A percentile compares a stretch with the other conserved stretches of the same genome.
Conservation (phyloP, 768 basidiomycete species). For the Psilocybe subaeruginosa region DNA sequence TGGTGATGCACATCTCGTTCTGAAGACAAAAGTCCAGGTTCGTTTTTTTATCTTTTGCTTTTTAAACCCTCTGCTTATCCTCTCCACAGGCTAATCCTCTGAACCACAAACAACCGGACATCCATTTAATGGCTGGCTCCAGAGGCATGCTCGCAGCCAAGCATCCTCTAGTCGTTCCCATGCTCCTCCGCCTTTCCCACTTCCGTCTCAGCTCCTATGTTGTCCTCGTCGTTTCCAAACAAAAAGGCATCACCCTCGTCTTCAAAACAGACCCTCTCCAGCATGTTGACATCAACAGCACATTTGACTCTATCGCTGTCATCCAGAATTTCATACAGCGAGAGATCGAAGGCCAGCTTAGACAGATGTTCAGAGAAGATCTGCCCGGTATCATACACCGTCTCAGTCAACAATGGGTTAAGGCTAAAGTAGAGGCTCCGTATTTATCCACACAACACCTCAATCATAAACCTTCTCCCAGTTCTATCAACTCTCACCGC, state of each 20-base stretch:
- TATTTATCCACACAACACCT: conserved; percentile 56
- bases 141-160: conserved; percentile 92
- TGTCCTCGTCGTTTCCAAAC: conserved; percentile 95
- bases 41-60: conserved; percentile 18
- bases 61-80: neutral
- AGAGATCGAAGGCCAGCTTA: conserved; percentile 94
- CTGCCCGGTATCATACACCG: conserved; percentile 96
- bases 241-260: conserved; percentile 97
- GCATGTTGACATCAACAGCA: conserved; percentile 96
- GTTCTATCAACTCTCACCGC: conserved; percentile 23
- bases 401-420: conserved; percentile 95
- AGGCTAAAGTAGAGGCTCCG: conserved; percentile 91
- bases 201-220: conserved; percentile 95
- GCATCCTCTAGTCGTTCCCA: conserved; percentile 94
- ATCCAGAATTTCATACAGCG: conserved; percentile 97
- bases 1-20: conserved; percentile 89
- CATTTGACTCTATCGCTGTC: conserved; percentile 97
- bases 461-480: conserved; percentile 30
- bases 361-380: conserved; percentile 99
- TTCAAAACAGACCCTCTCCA: conserved; percentile 99
- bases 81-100: conserved; percentile 83
- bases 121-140: conserved; percentile 82
- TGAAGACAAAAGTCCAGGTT: conserved; percentile 93
- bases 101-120: conserved; percentile 90
- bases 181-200: conserved; percentile 96